Evolutionary conservation across 345 rosid species (phyloP), one percentile per base, ranked within the genome.

Genomic region (Turnera subulata): DNA sequence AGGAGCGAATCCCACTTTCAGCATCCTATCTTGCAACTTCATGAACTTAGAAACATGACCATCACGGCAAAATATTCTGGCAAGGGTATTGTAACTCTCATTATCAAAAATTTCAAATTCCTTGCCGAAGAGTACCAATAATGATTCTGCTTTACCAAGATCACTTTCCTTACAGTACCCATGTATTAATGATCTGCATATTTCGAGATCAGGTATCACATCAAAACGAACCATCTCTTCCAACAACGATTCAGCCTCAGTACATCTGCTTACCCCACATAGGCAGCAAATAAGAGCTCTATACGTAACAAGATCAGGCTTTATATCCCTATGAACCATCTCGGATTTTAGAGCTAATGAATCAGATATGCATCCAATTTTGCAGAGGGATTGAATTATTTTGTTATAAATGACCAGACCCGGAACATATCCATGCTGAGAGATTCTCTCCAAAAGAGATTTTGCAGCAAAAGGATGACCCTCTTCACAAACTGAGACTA

Each of bases 391-490:
- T 43, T 78, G 74, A 1, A 89, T 78, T 64, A 89, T 68, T 60
- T 70, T 72, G 44, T 65, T 56, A 50, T 70, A 89, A 24, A 56
- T 74, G 61, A 72, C 74, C 53, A 55, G 53, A 48, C 38, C 71
- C 33, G 84, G 88, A 38, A 45, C 53, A 51, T 76, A 73, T 62
- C 82, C 88, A 43, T 73, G 73, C 44, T 47, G 57, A 18, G 19
- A 54, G 61, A 80, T 75, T 73, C 84, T 68, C 18, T 63, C 79
- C 18, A 84, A 59, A 32, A 82, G 79, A 75, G 62, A 83, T 73
- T 78, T 89, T n/a, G 96, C 97, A 17, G 98, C 97, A 76, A 92
- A 83, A 1, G 91, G 94, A 23, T 76, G 83, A 60, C 80, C 78
- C 64, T 83, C 88, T 7, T 50, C 58, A 48, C 98, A 89, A 29